These are phyloP conservation scores for Erucastrum elatum DNA, from an alignment of 345 rosid genomes.

Conservation along the genomic window DNA sequence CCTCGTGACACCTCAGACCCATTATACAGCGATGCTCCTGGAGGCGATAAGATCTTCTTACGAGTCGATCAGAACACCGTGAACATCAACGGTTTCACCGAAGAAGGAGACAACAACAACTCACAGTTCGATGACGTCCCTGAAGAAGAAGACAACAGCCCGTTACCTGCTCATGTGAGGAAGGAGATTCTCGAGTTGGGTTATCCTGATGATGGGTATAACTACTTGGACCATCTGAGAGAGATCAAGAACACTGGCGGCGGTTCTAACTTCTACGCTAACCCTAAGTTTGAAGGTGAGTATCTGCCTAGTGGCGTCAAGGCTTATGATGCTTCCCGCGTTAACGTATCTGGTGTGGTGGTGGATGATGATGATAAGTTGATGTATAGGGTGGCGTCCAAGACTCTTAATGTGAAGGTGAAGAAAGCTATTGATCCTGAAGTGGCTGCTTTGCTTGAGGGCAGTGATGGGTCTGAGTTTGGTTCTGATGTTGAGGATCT, in stretches of 20 bases:
- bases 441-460: constrained; percentile 79
- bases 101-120: constrained; percentile 8
- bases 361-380: constrained; percentile 32
- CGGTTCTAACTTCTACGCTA: constrained; percentile 67
- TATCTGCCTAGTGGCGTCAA: constrained; percentile 64
- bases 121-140: constrained; percentile 67
- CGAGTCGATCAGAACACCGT: constrained; percentile 72
- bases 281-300: constrained; percentile 58
- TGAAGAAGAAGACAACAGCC: constrained; percentile 15
- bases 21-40: constrained; percentile 51
- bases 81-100: constrained; percentile 31
- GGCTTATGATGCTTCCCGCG: constrained; percentile 91
- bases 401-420: constrained; percentile 56
- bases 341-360: constrained; percentile 46
- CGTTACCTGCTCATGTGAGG: constrained; percentile 53
- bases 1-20: constrained; percentile 89
- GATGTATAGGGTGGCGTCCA: constrained; percentile 63
- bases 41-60: constrained; percentile 72
- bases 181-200: constrained; percentile 84
- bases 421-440: constrained; percentile 77
- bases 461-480: constrained; percentile 71
- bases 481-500: constrained; percentile 82
- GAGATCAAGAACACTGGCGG: constrained; percentile 82
- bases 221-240: constrained; percentile 78
- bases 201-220: constrained; percentile 91